Base-by-base conservation (phyloP, 352 stramenopile genomes). In the Phytopythium mirpurense region DNA sequence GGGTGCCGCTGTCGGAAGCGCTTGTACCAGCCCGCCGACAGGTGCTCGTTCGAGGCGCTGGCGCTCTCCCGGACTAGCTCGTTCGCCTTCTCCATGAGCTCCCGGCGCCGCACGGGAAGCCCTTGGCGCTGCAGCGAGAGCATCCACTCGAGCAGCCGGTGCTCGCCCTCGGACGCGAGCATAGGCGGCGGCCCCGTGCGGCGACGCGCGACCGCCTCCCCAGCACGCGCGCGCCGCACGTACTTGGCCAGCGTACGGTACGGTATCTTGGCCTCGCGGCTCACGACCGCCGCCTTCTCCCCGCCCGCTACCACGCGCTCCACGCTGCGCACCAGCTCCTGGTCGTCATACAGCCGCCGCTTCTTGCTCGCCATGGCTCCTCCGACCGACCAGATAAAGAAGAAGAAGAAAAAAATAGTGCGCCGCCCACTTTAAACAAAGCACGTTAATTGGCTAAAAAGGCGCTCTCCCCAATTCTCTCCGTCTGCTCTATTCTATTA, bases 221-320 rank as follows among this genome's bases (percentile, higher is more conserved):
- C 58, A 7, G 51, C 40, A 2, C 58, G 58, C 23, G 21, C 32
- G 8, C 58, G 52, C 29, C 52, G 34, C 47, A 60, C 58, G 47
- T 65, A 57, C 53, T 48, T 53, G 2, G 54, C 32, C 52, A 65
- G 54, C 8, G 58, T 57, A 18, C 58, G 58, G 47, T 65, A 65
- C 14, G 58, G 58, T 26, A 65, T 57, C n/a, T 43, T 31, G 15
- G 40, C 11, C 52, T 65, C 58, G 4, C 32, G 45, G 29, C 46
- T 43, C 11, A 65, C 53, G 15, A 31, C 15, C 5, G 51, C 26
- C 3, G 52, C 53, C 15, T 55, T 50, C 40, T 65, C 58, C 3
- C 53, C 53, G 41, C 54, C 47, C 4, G 14, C 40, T 41, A 60
- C 58, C 9, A 65, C 58, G 47, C 58, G 58, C 40, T 65, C 32